phyloP scores from a whole-genome alignment of 108 stramenopile species.

The Conticribra guillardii region DNA sequence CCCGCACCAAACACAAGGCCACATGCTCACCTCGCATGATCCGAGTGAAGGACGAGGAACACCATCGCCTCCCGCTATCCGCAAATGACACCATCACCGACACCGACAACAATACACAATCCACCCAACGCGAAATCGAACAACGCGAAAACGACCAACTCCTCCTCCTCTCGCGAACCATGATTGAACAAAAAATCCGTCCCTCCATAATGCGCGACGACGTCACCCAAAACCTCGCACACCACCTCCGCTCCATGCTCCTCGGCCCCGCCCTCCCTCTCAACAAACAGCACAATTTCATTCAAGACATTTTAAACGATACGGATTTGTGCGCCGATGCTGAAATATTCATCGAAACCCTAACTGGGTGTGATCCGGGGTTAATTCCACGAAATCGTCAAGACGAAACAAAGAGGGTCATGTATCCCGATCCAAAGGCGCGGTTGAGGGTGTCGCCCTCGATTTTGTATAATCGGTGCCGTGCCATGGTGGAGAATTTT shows the following conservation, averaged over 20 bases:
- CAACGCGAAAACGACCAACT: not conserved
- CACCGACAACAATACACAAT: not conserved
- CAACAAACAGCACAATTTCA: constrained; percentile 39
- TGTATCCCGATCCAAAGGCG: constrained; percentile 22
- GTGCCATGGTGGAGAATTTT: constrained; percentile 40
- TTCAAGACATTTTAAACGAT: constrained; percentile 24
- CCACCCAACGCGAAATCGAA: not conserved
- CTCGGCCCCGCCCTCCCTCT: constrained; percentile 38
- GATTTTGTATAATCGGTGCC: constrained; percentile 28
- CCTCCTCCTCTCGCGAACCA: not conserved
- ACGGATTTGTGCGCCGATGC: constrained; percentile 32
- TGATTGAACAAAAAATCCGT: constrained; percentile 37
- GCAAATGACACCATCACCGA: not conserved
- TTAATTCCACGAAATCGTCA: constrained; percentile 33
- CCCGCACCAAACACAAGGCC: not conserved
- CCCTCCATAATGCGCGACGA: constrained; percentile 28
- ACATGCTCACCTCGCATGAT: not conserved
- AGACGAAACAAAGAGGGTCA: constrained; percentile 26
- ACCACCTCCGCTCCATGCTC: constrained; percentile 27
- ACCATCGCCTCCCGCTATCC: not conserved
- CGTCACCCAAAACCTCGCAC: not conserved
- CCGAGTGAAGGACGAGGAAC: not conserved
- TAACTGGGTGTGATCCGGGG: constrained; percentile 20
- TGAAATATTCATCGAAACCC: constrained; percentile 35
- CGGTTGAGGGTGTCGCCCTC: constrained; percentile 23